Conservation (phyloP, 2,329 filamentous ascomycete species). For the Pseudohalonectria lignicola region DNA sequence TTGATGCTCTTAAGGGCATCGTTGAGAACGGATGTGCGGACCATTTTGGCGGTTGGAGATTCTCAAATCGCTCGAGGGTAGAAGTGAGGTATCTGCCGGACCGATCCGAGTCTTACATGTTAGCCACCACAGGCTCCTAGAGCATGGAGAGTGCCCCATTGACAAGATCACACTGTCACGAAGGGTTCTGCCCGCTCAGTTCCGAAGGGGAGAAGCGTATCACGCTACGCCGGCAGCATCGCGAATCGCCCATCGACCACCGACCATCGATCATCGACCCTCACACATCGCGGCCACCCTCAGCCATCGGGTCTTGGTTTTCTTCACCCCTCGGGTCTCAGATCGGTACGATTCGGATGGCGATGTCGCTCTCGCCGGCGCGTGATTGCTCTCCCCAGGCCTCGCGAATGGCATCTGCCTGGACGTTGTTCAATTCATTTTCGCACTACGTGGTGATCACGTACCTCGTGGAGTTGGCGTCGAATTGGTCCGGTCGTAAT, state of each 20-base stretch:
- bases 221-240: no score
- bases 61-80: slow-evolving; percentile 58
- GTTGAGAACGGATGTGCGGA: slow-evolving; percentile 98
- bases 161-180: slow-evolving; percentile 10
- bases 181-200: slow-evolving; percentile 62
- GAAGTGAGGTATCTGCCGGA: slow-evolving; percentile 53
- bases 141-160: slow-evolving; percentile 58
- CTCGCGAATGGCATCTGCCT: slow-evolving; percentile 23
- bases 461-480: slow-evolving; percentile 6
- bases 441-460: slow-evolving; percentile 2
- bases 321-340: no score
- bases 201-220: slow-evolving; percentile 55
- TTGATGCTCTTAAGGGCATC: slow-evolving; percentile 99
- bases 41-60: slow-evolving; percentile 85
- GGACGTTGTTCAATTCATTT: slow-evolving; percentile 15
- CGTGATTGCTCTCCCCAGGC: slow-evolving; percentile 54
- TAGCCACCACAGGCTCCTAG: slow-evolving; percentile 51
- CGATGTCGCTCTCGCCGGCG: no score
- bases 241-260: no score
- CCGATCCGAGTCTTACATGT: slow-evolving; percentile 25
- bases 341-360: no score
- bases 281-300: no score
- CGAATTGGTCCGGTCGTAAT: no score
- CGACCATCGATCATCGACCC: no score
- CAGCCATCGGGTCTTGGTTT: no score